Percentiles rank a stretch among this genome's conserved stretches.
phyloP scores from a whole-genome alignment of 163 green algal genomes.

The Chlamydomonas reinhardtii region DNA sequence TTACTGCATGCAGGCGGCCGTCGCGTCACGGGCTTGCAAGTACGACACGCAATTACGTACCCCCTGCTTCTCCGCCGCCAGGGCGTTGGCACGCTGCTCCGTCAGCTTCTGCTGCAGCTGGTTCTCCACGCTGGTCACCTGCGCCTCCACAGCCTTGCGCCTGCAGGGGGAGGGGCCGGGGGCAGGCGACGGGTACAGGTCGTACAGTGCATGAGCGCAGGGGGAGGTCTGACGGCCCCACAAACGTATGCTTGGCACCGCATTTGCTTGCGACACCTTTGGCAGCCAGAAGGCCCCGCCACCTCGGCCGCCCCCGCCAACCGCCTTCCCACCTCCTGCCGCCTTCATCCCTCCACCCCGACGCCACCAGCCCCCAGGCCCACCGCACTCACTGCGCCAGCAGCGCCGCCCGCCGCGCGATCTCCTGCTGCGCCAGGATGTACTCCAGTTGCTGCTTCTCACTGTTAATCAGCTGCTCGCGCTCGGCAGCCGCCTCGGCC shows the following conservation, averaged over 20 bases:
- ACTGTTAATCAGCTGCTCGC: neutral
- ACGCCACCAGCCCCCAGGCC: too few species aligned
- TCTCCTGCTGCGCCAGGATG: constrained; percentile 42
- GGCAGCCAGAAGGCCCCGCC: too few species aligned
- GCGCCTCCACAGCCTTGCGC: constrained; percentile 39
- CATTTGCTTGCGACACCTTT: too few species aligned
- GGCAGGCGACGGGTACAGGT: too few species aligned
- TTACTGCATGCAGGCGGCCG: too few species aligned
- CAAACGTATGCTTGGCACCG: too few species aligned
- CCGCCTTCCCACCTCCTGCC: too few species aligned
- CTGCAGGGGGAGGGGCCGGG: neutral
- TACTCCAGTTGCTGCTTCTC: constrained; percentile 47
- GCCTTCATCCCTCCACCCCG: too few species aligned
- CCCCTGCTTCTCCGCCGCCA: constrained; percentile 47
- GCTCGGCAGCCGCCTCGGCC: constrained; percentile 22
- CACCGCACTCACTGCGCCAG: constrained; percentile 39
- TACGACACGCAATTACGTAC: neutral
- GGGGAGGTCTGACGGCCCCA: too few species aligned
- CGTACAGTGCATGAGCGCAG: too few species aligned
- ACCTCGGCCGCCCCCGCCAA: too few species aligned
- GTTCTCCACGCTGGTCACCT: constrained; percentile 45
- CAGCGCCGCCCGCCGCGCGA: constrained; percentile 25
- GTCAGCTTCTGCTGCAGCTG: constrained; percentile 50
- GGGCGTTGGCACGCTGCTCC: constrained; percentile 29
- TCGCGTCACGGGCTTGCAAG: too few species aligned